A percentile compares a stretch with the other conserved stretches of the same genome.
phyloP scores from a whole-genome alignment of 805 yeast genomes.

The Nakazawaea wyomingensis region DNA sequence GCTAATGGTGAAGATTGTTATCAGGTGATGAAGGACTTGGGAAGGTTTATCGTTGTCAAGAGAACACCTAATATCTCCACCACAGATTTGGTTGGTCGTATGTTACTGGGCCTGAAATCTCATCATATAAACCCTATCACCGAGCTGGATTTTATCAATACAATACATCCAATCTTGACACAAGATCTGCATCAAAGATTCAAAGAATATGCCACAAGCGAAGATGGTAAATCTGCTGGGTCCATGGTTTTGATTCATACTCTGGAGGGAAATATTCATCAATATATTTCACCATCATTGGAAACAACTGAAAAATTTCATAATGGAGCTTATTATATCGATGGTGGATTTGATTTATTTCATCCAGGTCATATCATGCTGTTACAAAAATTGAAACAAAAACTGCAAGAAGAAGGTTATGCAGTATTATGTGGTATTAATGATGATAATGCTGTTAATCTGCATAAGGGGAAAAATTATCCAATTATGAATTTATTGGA shows the following conservation, averaged over 20 bases:
- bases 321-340: constrained; percentile 45
- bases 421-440: constrained; percentile 64
- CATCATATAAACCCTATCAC: constrained; percentile 47
- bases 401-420: constrained; percentile 32
- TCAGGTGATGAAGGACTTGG: constrained; percentile 72
- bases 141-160: constrained; percentile 18
- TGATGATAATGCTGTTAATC: constrained; percentile 52
- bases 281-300: constrained; percentile 31
- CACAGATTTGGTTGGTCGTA: constrained; percentile 88
- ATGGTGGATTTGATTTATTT: constrained; percentile 88
- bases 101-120: constrained; percentile 55
- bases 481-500: constrained; percentile 89
- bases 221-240: constrained; percentile 53
- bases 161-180: constrained; percentile 16
- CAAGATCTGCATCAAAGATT: constrained; percentile 38
- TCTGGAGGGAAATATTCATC: constrained; percentile 23
- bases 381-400: constrained; percentile 41
- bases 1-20: constrained; percentile 95
- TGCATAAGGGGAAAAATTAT: constrained; percentile 54
- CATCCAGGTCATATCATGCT: constrained; percentile 90
- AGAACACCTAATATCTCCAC: constrained; percentile 93
- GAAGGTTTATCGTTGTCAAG: constrained; percentile 86
- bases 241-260: constrained; percentile 49
- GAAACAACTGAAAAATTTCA: constrained; percentile 15
- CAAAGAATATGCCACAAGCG: constrained; percentile 53